Evolutionary conservation across 163 green algal species (phyloP).

Genomic region (Trebouxiophyceae sp.): DNA sequence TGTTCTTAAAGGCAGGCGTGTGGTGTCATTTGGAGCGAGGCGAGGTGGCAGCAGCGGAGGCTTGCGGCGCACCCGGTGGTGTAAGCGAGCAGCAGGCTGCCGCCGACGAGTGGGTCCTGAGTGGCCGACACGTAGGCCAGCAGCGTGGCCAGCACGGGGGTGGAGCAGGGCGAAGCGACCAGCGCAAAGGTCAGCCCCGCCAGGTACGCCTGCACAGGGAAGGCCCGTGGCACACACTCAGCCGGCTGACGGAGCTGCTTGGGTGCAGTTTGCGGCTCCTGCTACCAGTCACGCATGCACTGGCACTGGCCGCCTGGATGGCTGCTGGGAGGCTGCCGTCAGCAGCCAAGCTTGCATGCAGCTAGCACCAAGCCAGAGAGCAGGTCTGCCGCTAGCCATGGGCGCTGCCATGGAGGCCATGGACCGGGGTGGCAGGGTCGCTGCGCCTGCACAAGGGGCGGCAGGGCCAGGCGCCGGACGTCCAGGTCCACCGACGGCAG

Average conservation of each 20-base stretch:
- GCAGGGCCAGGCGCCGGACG: constrained; percentile 29
- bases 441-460: constrained; percentile 21
- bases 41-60: no score
- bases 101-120: constrained; percentile 47
- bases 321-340: not conserved
- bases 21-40: no score
- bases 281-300: no score
- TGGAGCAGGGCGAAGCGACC: constrained; percentile 91
- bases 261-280: no score
- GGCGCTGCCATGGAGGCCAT: no score
- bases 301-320: no score
- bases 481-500: constrained; percentile 86
- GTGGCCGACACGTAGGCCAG: constrained; percentile 81
- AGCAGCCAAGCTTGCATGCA: not conserved
- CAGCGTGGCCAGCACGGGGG: constrained; percentile 87
- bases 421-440: no score
- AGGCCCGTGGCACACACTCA: no score
- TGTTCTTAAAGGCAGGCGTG: not conserved
- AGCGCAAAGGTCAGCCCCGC: constrained; percentile 87
- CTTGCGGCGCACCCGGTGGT: constrained; percentile 39
- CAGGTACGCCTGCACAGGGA: constrained; percentile 67
- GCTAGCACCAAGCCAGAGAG: not conserved
- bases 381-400: no score
- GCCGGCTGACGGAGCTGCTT: no score
- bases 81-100: constrained; percentile 82